Base-by-base conservation (phyloP, 1,139 yeast species). In the Zygosaccharomyces pseudobailii region DNA sequence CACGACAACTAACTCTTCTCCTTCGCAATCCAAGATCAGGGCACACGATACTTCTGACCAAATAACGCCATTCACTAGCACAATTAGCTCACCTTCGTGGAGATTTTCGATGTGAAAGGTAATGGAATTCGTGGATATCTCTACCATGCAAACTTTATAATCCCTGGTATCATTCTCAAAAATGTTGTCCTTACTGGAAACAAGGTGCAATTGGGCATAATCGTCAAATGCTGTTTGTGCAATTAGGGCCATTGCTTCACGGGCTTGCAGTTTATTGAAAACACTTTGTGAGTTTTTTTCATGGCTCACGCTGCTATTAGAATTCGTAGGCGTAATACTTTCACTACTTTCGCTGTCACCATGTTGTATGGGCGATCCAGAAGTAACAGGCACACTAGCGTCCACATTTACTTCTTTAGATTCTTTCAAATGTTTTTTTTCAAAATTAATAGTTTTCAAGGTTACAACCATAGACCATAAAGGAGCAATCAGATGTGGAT, bases 391-490 rank as follows among this genome's bases (percentile, higher is more conserved):
- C 8, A 24, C 8, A 24, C 27, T 8, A 6, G 27, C 6, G 9
- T 42, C 42, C 21, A 37, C 19, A 33, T 35, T 43, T 6, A 49
- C 46, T 13, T 45, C 51, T 22, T 36, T 46, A 22, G 42, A 45
- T 8, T 45, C 54, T 34, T 50, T 46, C 27, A 62, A 38, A 40
- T 56, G 56, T 46, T 53, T 58, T 38, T 55, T 61, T 48, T 62
- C 67, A 36, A 57, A 69, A 44, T 75, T 67, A 61, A 83, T 74
- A 0, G 84, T 76, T 53, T 78, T 80, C 19, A 77, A 67, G 0
- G 86, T 85, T 4, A 84, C 82, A 6, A 83, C 64, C 48, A 82
- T 71, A 0, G 85, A 73, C 90, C 90, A 84, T 24, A 83, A 63
- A 3, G 89, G 88, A 57, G 68, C 58, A 20, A 63, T 54, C 25